Conservation (phyloP, 1,284 basidiomycete genomes). For the Fomitopsis schrenkii region DNA sequence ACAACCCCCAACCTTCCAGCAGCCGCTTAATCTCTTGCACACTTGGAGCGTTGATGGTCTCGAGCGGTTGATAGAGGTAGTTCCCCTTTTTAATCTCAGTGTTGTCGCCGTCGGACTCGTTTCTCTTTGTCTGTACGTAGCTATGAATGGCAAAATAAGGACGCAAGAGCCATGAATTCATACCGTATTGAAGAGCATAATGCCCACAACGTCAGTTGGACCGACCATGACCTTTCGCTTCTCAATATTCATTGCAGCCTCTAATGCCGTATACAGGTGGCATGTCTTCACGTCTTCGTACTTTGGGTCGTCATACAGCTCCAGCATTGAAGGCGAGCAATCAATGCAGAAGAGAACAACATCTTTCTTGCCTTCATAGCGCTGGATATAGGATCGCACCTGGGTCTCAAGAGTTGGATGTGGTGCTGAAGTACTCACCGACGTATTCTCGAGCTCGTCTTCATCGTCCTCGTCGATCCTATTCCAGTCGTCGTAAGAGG, state of each 20-base stretch:
- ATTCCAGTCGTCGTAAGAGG: constrained; percentile 73
- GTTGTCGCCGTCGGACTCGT: constrained; percentile 46
- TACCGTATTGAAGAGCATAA: constrained; percentile 92
- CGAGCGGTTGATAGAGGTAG: constrained; percentile 73
- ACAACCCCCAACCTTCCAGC: constrained; percentile 53
- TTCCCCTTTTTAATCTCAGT: constrained; percentile 75
- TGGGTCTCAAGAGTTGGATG: not conserved
- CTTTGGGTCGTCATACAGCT: constrained; percentile 55
- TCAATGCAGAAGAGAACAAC: constrained; percentile 93
- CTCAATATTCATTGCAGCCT: constrained; percentile 81
- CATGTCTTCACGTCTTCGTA: constrained; percentile 62
- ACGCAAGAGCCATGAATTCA: constrained; percentile 24
- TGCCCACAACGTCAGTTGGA: constrained; percentile 85
- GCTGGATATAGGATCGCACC: constrained; percentile 34
- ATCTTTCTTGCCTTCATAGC: constrained; percentile 72
- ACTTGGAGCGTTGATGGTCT: constrained; percentile 74
- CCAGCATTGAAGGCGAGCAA: constrained; percentile 87
- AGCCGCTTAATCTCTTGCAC: constrained; percentile 73
- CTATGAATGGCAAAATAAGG: not conserved
- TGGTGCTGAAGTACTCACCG: constrained; percentile 38
- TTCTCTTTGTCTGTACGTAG: constrained; percentile 31
- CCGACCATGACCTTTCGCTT: constrained; percentile 88
- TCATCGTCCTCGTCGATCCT: constrained; percentile 72
- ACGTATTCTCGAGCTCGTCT: constrained; percentile 68
- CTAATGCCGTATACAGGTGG: constrained; percentile 67